phyloP scores from a whole-genome alignment of 2,329 filamentous ascomycete species.

The Ophiostoma pallidulum region DNA sequence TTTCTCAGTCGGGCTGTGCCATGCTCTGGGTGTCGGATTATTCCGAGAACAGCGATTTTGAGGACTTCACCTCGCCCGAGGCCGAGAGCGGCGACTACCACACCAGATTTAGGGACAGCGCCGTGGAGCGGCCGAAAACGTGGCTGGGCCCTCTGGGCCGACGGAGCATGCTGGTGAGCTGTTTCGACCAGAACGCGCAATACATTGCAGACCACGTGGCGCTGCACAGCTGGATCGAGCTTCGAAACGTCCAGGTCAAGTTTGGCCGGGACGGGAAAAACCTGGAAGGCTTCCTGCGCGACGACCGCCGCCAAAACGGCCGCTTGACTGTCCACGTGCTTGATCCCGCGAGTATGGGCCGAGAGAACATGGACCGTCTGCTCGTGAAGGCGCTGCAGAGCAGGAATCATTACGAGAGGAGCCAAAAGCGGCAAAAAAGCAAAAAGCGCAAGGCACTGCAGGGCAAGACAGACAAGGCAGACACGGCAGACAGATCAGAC shows the following conservation, averaged over 20 bases:
- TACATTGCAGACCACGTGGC: conserved; percentile 47
- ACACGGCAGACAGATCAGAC: not conserved
- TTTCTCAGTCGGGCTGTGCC: conserved; percentile 32
- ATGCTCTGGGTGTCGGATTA: conserved; percentile 76
- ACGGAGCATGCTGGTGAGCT: conserved; percentile 59
- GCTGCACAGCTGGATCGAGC: conserved; percentile 50
- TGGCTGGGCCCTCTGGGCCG: conserved; percentile 72
- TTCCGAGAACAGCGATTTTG: conserved; percentile 59
- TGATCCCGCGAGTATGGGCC: conserved; percentile 16
- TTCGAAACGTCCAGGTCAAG: conserved; percentile 68
- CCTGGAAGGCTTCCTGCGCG: conserved; percentile 64
- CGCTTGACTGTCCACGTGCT: not conserved
- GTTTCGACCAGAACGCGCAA: conserved; percentile 58
- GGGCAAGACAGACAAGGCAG: conserved; percentile 9
- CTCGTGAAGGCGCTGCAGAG: conserved; percentile 52
- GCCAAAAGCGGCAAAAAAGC: conserved; percentile 27
- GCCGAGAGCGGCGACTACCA: conserved; percentile 38
- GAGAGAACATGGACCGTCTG: conserved; percentile 33
- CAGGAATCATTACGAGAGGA: conserved; percentile 53
- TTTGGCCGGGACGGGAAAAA: conserved; percentile 38
- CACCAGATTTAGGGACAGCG: conserved; percentile 14
- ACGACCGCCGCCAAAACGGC: conserved; percentile 33
- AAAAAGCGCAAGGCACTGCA: conserved; percentile 31
- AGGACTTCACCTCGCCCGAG: conserved; percentile 32
- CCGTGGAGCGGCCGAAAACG: conserved; percentile 14